Conservation (phyloP, 768 basidiomycete species). For the Amanita polypyramis region DNA sequence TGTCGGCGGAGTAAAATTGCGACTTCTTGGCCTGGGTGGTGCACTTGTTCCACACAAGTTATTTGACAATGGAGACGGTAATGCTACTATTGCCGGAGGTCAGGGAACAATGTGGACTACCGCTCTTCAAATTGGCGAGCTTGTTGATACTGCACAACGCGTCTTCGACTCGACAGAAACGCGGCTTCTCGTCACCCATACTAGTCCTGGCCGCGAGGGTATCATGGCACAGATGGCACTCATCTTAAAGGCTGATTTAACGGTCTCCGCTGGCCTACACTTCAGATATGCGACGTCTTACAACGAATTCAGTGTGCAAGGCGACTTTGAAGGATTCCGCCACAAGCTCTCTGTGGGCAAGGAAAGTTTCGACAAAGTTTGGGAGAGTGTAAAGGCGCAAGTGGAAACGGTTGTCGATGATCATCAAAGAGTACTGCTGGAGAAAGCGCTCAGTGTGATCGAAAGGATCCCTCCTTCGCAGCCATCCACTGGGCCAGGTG, state of each 20-base stretch:
- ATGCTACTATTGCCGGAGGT: constrained; percentile 95
- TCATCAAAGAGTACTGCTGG: constrained; percentile 75
- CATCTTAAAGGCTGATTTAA: constrained; percentile 88
- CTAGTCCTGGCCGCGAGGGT: constrained; percentile 87
- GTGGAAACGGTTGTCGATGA: constrained; percentile 90
- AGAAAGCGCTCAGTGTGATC: constrained; percentile 81
- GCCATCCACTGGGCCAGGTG: constrained; percentile 33
- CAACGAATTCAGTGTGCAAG: constrained; percentile 93
- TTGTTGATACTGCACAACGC: constrained; percentile 93
- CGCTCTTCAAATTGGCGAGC: constrained; percentile 92
- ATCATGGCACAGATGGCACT: constrained; percentile 85
- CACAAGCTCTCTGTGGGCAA: constrained; percentile 71
- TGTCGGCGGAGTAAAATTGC: constrained; percentile 86
- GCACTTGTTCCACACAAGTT: constrained; percentile 92
- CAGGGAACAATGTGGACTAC: constrained; percentile 99
- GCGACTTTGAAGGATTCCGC: constrained; percentile 81
- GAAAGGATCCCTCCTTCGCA: constrained; percentile 62
- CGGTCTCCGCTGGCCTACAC: constrained; percentile 89
- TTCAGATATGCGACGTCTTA: constrained; percentile 95
- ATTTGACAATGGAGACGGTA: constrained; percentile 90
- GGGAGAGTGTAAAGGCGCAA: constrained; percentile 86
- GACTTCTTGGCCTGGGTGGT: constrained; percentile 93
- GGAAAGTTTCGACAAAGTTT: constrained; percentile 83
- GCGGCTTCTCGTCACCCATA: constrained; percentile 85
- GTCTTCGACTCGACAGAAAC: constrained; percentile 92